These are phyloP conservation scores for Stygiomarasmius scandens DNA, from an alignment of 1,284 basidiomycete species.

Conservation along the genomic window DNA sequence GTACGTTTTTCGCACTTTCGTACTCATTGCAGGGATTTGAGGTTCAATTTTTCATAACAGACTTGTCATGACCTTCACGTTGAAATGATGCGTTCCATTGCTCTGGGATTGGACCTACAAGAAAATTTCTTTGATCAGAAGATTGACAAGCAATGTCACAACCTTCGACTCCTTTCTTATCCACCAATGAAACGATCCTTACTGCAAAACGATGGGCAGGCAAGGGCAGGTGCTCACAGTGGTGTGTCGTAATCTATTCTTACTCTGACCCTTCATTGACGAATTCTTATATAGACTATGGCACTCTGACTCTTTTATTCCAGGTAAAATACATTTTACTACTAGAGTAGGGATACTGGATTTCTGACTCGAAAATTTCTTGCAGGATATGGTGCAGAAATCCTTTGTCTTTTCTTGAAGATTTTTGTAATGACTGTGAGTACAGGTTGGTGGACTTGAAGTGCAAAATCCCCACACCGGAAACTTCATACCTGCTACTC, in stretches of 20 bases:
- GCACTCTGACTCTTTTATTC: constrained; percentile 82
- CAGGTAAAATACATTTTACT: constrained; percentile 38
- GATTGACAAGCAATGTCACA: constrained; percentile 77
- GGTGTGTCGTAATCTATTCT: constrained; percentile 39
- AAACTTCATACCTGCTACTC: constrained; percentile 70
- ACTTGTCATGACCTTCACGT: constrained; percentile 77
- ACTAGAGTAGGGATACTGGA: too few relatives aligned
- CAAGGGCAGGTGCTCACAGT: constrained; percentile 81
- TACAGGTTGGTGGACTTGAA: constrained; percentile 83
- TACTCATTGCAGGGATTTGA: not conserved
- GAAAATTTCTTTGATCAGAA: constrained; percentile 76
- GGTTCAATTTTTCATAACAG: constrained; percentile 31
- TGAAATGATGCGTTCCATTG: constrained; percentile 79
- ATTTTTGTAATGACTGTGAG: constrained; percentile 8
- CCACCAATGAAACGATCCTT: constrained; percentile 65
- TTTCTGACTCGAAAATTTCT: too few relatives aligned
- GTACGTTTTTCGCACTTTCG: constrained; percentile 32
- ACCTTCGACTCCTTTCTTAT: constrained; percentile 75
- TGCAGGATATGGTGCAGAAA: constrained; percentile 56
- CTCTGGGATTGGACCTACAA: constrained; percentile 72
- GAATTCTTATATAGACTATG: constrained; percentile 62
- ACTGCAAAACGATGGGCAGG: constrained; percentile 67
- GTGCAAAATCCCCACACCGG: constrained; percentile 79
- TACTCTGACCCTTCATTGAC: not conserved
- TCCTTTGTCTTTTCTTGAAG: not conserved